These are phyloP conservation scores for Zymoseptoria brevis DNA, from an alignment of 2,329 filamentous ascomycete species.

Conservation along the genomic window DNA sequence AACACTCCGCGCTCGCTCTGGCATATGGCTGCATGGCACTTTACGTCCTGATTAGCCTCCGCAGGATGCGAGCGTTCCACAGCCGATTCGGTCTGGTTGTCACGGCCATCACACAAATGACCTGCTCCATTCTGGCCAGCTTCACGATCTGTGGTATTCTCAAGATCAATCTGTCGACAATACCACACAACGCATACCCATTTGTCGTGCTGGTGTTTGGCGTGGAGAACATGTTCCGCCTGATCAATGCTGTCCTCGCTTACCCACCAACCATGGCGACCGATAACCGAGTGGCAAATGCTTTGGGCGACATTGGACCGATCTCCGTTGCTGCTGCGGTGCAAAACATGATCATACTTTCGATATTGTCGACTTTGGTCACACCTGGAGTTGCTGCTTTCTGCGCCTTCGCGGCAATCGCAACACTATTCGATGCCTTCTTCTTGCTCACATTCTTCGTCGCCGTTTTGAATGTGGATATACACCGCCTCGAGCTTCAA, in stretches of 20 bases:
- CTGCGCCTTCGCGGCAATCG: conserved; percentile 67
- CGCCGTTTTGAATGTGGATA: conserved; percentile 70
- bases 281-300: conserved; percentile 61
- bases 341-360: conserved; percentile 62
- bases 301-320: conserved; percentile 65
- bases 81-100: conserved; percentile 65
- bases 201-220: conserved; percentile 70
- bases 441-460: conserved; percentile 75
- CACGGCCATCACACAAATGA: conserved; percentile 58
- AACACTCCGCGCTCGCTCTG: conserved; percentile 55
- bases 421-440: conserved; percentile 67
- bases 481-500: conserved; percentile 65
- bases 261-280: conserved; percentile 62
- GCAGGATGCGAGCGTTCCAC: conserved; percentile 65
- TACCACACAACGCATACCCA: conserved; percentile 67
- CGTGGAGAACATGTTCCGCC: conserved; percentile 63
- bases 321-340: conserved; percentile 58
- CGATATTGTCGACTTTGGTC: conserved; percentile 57
- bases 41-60: conserved; percentile 61
- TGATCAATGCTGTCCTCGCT: conserved; percentile 69
- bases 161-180: conserved; percentile 65
- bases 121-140: conserved; percentile 66
- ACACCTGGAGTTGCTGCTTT: conserved; percentile 66
- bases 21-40: conserved; percentile 57
- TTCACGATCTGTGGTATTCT: conserved; percentile 72